These are phyloP conservation scores for Novymonas esmeraldas DNA, from an alignment of 208 protist species.

Conservation along the genomic window DNA sequence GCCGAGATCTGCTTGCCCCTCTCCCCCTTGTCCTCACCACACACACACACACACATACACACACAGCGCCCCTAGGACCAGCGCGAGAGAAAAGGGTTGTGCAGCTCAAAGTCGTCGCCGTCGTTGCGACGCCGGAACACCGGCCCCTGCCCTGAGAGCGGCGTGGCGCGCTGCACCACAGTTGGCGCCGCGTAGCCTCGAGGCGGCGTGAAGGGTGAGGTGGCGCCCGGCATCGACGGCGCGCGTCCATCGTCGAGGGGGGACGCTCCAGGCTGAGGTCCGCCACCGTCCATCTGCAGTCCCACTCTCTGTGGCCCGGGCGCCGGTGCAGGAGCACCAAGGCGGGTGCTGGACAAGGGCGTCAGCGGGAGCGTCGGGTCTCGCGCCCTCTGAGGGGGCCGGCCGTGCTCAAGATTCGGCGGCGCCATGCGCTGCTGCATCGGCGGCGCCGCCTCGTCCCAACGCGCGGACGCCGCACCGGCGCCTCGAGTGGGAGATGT, in stretches of 20 bases:
- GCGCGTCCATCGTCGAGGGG: conserved; percentile 6
- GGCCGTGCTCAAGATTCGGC: neutral
- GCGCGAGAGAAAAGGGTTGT: conserved; percentile 74
- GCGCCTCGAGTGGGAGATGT: neutral
- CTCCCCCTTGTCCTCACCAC: no score
- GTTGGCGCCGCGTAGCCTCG: neutral
- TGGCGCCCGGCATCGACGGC: neutral
- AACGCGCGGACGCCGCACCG: neutral
- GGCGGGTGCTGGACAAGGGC: neutral
- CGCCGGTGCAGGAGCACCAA: neutral
- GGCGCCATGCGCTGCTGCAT: neutral
- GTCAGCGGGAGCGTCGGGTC: neutral
- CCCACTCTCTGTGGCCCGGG: neutral
- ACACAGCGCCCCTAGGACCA: conserved; percentile 44
- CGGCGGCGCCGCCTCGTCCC: neutral
- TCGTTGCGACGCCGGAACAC: conserved; percentile 20
- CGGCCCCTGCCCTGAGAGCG: neutral
- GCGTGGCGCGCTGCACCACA: neutral
- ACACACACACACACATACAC: no score
- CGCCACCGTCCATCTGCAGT: neutral
- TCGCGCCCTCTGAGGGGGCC: neutral
- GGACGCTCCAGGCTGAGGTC: neutral
- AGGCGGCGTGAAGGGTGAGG: conserved; percentile 1
- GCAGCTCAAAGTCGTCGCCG: conserved; percentile 48
- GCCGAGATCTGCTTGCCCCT: no score